A percentile compares a stretch with the other conserved stretches of the same genome.
These are phyloP conservation scores for Yarrowia phangngaensis DNA, from an alignment of 805 yeast genomes.

Conservation along the genomic window DNA sequence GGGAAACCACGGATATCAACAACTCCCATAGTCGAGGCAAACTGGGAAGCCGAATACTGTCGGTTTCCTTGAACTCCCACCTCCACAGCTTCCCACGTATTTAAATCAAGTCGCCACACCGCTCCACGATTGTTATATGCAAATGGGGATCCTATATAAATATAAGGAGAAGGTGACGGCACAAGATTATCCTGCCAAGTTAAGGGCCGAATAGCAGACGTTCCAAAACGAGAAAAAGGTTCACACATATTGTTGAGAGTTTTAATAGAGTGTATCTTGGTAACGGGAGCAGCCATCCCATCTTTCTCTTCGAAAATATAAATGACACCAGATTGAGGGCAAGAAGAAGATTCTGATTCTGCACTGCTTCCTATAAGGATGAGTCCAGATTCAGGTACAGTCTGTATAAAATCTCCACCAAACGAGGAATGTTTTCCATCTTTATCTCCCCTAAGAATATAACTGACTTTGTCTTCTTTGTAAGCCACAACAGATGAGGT, in stretches of 20 bases:
- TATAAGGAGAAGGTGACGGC: background rate
- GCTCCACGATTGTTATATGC: slow-evolving; percentile 20
- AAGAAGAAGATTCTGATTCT: slow-evolving; percentile 1
- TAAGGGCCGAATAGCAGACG: slow-evolving; percentile 1
- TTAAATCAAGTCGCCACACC: slow-evolving; percentile 31
- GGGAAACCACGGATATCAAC: background rate
- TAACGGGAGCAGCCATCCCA: background rate
- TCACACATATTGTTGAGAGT: slow-evolving; percentile 6
- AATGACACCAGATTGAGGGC: slow-evolving; percentile 1
- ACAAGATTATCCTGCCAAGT: slow-evolving; percentile 9
- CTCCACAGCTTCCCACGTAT: slow-evolving; percentile 46
- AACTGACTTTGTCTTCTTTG: slow-evolving; percentile 3
- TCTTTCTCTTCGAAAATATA: slow-evolving; percentile 5
- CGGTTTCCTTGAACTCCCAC: slow-evolving; percentile 33
- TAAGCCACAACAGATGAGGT: slow-evolving; percentile 4
- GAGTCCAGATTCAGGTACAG: slow-evolving; percentile 5
- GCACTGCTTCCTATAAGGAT: slow-evolving; percentile 7
- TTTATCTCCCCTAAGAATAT: no score
- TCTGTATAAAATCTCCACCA: slow-evolving; percentile 5
- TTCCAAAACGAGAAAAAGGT: slow-evolving; percentile 12
- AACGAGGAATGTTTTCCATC: slow-evolving; percentile 8
- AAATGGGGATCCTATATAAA: slow-evolving; percentile 14
- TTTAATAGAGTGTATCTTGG: slow-evolving; percentile 1
- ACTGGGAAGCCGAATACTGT: slow-evolving; percentile 4
- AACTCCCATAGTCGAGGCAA: slow-evolving; percentile 1